Evolutionary conservation across 2,329 filamentous ascomycete genomes (phyloP).

Genomic region (Scolecobasidium constrictum): DNA sequence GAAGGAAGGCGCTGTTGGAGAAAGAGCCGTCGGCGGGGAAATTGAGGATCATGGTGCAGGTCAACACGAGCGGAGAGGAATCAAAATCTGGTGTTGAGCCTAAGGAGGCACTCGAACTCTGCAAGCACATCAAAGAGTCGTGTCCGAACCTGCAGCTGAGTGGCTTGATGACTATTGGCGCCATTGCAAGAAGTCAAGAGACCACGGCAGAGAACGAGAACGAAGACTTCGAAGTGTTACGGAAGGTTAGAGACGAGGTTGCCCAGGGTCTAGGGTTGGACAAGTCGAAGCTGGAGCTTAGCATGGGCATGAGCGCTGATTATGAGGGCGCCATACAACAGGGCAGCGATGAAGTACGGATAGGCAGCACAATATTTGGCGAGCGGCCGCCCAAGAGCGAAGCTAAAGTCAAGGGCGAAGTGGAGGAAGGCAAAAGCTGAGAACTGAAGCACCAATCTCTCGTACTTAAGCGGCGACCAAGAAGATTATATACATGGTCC

Average conservation of each 20-base stretch:
- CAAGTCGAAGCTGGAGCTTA: slow-evolving; percentile 62
- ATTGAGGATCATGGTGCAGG: slow-evolving; percentile 75
- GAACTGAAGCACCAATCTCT: no score
- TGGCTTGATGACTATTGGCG: slow-evolving; percentile 95
- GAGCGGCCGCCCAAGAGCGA: slow-evolving; percentile 67
- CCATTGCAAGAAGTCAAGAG: slow-evolving; percentile 73
- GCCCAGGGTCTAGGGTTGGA: slow-evolving; percentile 47
- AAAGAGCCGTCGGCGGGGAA: slow-evolving; percentile 26
- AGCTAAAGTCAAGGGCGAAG: slow-evolving; percentile 50
- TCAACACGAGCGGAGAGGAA: slow-evolving; percentile 87
- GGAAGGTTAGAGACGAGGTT: slow-evolving; percentile 60
- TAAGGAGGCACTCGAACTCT: slow-evolving; percentile 49
- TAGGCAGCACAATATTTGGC: slow-evolving; percentile 93
- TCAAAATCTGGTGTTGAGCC: slow-evolving; percentile 76
- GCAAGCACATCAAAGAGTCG: slow-evolving; percentile 54
- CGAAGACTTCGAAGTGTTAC: slow-evolving; percentile 70
- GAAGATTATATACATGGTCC: no score
- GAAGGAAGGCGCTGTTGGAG: slow-evolving; percentile 48
- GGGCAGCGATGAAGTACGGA: slow-evolving; percentile 81
- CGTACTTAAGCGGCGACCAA: no score
- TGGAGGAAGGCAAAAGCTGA: neutral
- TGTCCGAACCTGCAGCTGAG: slow-evolving; percentile 66
- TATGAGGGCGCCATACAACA: slow-evolving; percentile 77
- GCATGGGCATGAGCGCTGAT: slow-evolving; percentile 98
- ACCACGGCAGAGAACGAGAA: slow-evolving; percentile 69